Evolutionary conservation across 305 asterid species (phyloP).

Genomic region (Vinca major): DNA sequence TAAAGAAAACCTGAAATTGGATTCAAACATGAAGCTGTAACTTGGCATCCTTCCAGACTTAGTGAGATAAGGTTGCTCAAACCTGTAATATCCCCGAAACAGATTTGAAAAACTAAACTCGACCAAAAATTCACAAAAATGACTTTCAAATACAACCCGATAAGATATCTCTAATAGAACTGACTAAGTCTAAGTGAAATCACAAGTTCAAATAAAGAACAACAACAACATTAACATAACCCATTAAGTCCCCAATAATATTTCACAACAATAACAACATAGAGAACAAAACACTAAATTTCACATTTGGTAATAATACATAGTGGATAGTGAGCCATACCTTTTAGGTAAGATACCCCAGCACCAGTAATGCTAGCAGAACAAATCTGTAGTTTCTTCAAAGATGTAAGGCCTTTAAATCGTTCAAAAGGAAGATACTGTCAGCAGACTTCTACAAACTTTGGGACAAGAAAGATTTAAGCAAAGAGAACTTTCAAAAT

Average conservation of each 20-base stretch:
- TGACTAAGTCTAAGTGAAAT: neutral
- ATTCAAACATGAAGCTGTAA: constrained; percentile 79
- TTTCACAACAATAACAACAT: no score
- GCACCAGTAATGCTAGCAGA: constrained; percentile 72
- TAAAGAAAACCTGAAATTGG: constrained; percentile 60
- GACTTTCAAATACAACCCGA: constrained; percentile 1
- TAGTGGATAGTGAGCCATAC: constrained; percentile 22
- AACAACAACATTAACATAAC: neutral
- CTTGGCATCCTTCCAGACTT: constrained; percentile 83
- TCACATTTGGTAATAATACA: neutral
- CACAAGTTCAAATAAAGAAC: neutral
- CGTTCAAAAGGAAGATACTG: constrained; percentile 14
- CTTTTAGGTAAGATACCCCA: constrained; percentile 60
- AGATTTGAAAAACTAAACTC: neutral
- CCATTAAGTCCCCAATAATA: no score
- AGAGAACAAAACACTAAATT: neutral
- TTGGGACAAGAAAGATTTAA: neutral
- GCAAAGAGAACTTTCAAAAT: constrained; percentile 5
- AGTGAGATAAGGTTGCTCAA: constrained; percentile 58
- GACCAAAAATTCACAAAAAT: constrained; percentile 9
- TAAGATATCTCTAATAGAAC: neutral
- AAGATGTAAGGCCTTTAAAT: constrained; percentile 43
- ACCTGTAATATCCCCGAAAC: constrained; percentile 29
- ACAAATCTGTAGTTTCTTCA: constrained; percentile 72
- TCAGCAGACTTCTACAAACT: neutral